Evolutionary conservation across 495 filamentous ascomycete genomes (phyloP).

Genomic region (Aspergillus sparsus): DNA sequence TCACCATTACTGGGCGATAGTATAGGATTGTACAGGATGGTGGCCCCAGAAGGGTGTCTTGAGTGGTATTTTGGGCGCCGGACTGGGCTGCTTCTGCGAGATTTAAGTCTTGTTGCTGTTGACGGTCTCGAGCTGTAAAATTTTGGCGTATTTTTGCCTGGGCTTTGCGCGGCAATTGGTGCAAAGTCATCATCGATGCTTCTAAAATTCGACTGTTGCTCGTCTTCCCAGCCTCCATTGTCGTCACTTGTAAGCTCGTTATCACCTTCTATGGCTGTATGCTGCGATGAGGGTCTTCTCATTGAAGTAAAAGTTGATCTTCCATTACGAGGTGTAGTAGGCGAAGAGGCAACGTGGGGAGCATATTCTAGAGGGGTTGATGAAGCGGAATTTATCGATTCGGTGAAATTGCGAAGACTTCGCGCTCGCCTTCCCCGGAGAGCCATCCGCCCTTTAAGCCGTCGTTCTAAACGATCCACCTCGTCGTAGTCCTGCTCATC

Average conservation of each 20-base stretch:
- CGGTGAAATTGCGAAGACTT: slow-evolving; percentile 51
- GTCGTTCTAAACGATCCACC: slow-evolving; percentile 58
- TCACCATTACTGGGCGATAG: slow-evolving; percentile 50
- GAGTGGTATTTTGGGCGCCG: slow-evolving; percentile 36
- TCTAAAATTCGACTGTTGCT: slow-evolving; percentile 34
- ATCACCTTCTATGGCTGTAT: slow-evolving; percentile 82
- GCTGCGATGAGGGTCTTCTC: slow-evolving; percentile 46
- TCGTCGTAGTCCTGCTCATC: slow-evolving; percentile 60
- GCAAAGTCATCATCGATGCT: slow-evolving; percentile 29
- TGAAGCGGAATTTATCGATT: slow-evolving; percentile 51
- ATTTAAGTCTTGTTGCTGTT: slow-evolving; percentile 38
- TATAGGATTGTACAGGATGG: slow-evolving; percentile 64
- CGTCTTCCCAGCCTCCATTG: slow-evolving; percentile 54
- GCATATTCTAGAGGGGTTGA: slow-evolving; percentile 60
- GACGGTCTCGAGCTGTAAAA: slow-evolving; percentile 51
- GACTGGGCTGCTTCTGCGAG: slow-evolving; percentile 42
- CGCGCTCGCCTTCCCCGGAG: slow-evolving; percentile 35
- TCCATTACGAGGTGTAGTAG: slow-evolving; percentile 33
- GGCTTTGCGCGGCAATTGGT: slow-evolving; percentile 12
- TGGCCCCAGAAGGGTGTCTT: slow-evolving; percentile 74
- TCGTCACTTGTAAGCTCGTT: slow-evolving; percentile 86
- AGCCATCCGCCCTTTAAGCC: slow-evolving; percentile 33
- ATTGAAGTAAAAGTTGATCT: slow-evolving; percentile 25
- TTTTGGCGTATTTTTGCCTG: slow-evolving; percentile 37
- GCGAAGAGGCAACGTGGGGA: slow-evolving; percentile 32